Base-by-base conservation (phyloP, 148 eudicot genomes). In the Vaccinium corymbosum region DNA sequence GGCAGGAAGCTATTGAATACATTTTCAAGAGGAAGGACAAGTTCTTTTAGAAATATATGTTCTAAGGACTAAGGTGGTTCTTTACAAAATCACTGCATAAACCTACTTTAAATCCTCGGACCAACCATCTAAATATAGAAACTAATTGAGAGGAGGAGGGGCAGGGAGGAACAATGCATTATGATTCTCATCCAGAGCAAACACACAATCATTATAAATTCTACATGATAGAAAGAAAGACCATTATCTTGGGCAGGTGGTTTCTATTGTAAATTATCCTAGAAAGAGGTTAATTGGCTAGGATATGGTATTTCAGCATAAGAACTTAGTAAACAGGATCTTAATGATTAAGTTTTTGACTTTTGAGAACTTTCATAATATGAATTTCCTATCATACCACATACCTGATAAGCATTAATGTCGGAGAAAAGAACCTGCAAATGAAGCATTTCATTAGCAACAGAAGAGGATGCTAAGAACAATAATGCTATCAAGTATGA, bases 341-440 rank as follows among this genome's bases (percentile, higher is more conserved):
- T 3, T 22, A 71, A 1, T 71, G 2, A 71, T 55, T 51, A 27
- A 51, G 81, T 46, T 19, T 38, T 5, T 42, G 46, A 42, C 46
- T 42, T 42, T 49, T 29, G 29, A 25, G 35, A 11, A 72, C 11
- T 29, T 52, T 19, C 13, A 0, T 52, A 6, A 79, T 6, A 2
- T 19, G 25, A 55, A 10, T 22, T 53, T 38, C 62, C 25, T 4
- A 10, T 71, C 20, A 9, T n/a, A 17, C 27, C 12, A 82, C 85
- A 53, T 87, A 97, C 98, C 90, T 97, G 97, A 82, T 94, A 94
- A 51, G 99, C 99, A 86, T 89, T 94, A 62, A 97, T 88, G 87
- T 97, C 98, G 1, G 99, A 97, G 92, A 97, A 94, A 83, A 97
- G 91, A 88, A 97, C 99, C 99, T 96, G 94, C 89, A 91, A 51